A percentile compares a stretch with the other conserved stretches of the same genome.
phyloP scores from a whole-genome alignment of 306 rosid genomes.

The Acacia crassicarpa region DNA sequence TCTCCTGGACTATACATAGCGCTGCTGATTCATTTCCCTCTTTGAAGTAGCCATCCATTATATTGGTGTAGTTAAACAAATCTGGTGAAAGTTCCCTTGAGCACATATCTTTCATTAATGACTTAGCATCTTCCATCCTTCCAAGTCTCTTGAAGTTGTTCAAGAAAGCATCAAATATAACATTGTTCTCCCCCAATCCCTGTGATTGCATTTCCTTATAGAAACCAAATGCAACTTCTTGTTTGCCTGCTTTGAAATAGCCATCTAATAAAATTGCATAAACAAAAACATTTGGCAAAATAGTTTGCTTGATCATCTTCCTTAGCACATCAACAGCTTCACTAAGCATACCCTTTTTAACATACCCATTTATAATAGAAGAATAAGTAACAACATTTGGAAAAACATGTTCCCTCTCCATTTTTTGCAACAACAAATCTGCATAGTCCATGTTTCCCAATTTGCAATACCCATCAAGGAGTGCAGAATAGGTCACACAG shows the following conservation, averaged over 20 bases:
- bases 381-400: conserved; percentile 77
- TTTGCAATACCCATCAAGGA: conserved; percentile 73
- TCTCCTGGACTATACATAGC: conserved; percentile 67
- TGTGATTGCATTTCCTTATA: conserved; percentile 65
- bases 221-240: conserved; percentile 58
- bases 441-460: conserved; percentile 70
- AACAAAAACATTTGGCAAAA: conserved; percentile 62
- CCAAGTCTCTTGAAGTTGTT: conserved; percentile 70
- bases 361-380: conserved; percentile 72
- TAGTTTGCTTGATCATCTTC: conserved; percentile 57
- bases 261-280: conserved; percentile 73
- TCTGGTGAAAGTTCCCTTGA: conserved; percentile 72
- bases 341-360: conserved; percentile 74
- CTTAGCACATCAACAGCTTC: conserved; percentile 60
- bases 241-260: conserved; percentile 62
- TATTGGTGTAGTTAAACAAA: conserved; percentile 68
- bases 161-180: conserved; percentile 69
- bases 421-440: conserved; percentile 50
- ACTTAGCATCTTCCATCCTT: conserved; percentile 69
- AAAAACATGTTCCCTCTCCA: conserved; percentile 56
- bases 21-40: conserved; percentile 66
- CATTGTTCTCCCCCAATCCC: conserved; percentile 66
- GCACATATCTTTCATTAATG: conserved; percentile 53
- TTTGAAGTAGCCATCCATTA: conserved; percentile 81
- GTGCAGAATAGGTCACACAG: conserved; percentile 67